A percentile compares a stretch with the other conserved stretches of the same genome.
Evolutionary conservation across 2,329 filamentous ascomycete species (phyloP).

Genomic region (Xylaria sp.): DNA sequence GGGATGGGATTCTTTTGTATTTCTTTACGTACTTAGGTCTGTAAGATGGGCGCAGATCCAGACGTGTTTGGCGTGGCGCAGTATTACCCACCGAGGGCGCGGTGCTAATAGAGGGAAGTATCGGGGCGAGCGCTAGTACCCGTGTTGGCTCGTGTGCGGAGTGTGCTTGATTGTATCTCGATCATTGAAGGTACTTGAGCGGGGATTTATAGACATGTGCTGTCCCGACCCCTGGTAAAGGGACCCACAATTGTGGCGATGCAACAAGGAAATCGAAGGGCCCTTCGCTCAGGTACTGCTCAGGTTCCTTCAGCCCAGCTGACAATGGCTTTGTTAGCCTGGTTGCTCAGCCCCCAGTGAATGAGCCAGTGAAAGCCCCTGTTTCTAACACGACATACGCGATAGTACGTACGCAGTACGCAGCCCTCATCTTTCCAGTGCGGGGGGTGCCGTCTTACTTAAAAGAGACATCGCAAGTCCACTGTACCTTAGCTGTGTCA

Average conservation of each 20-base stretch:
- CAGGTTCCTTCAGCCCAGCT: slow-evolving; percentile 20
- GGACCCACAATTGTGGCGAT: slow-evolving; percentile 14
- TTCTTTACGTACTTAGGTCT: slow-evolving; percentile 15
- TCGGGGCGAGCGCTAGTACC: slow-evolving; percentile 11
- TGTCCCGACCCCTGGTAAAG: slow-evolving; percentile 1
- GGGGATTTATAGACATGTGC: slow-evolving; percentile 2
- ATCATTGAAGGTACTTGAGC: neutral
- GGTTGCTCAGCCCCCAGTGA: slow-evolving; percentile 19
- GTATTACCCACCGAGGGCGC: slow-evolving; percentile 14
- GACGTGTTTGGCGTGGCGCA: slow-evolving; percentile 38
- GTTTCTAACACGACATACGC: slow-evolving; percentile 1
- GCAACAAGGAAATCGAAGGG: neutral
- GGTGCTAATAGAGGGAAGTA: slow-evolving; percentile 4
- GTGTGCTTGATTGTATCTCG: neutral
- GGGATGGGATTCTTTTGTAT: slow-evolving; percentile 38
- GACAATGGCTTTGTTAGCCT: slow-evolving; percentile 21
- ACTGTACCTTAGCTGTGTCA: neutral
- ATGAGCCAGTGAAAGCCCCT: neutral
- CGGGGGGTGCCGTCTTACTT: slow-evolving; percentile 3
- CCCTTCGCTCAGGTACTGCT: neutral
- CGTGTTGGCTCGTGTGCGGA: neutral
- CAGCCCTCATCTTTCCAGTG: neutral
- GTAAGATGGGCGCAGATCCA: slow-evolving; percentile 28
- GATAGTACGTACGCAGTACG: neutral
- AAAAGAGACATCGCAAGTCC: slow-evolving; percentile 16